Conservation (phyloP, 2,329 filamentous ascomycete species). For the Hawksworthiomyces lignivorus region DNA sequence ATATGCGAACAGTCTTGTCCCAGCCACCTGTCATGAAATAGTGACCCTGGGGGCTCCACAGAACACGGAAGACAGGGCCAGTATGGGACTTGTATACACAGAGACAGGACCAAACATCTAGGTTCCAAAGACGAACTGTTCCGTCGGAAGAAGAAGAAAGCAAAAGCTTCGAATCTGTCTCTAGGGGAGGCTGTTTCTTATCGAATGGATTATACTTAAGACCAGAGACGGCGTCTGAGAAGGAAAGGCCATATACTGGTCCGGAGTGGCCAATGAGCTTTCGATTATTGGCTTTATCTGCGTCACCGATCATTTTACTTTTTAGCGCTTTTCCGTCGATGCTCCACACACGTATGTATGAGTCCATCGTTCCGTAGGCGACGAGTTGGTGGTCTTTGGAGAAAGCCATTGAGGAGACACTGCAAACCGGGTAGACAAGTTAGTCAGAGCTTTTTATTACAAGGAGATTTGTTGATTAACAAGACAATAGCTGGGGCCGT, state of each 20-base stretch:
- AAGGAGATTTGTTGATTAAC: too few relatives aligned
- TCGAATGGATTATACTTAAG: constrained; percentile 43
- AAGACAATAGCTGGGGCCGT: too few relatives aligned
- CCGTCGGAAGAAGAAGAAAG: constrained; percentile 84
- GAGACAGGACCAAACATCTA: constrained; percentile 86
- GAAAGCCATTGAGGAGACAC: constrained; percentile 89
- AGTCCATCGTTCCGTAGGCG: constrained; percentile 84
- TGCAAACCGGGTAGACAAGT: too few relatives aligned
- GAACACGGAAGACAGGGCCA: constrained; percentile 78
- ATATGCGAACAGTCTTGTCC: constrained; percentile 84
- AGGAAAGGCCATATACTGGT: constrained; percentile 81
- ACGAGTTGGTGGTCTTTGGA: constrained; percentile 84
- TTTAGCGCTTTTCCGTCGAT: constrained; percentile 76
- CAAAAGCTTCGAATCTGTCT: constrained; percentile 62
- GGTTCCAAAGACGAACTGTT: constrained; percentile 83
- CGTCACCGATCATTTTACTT: constrained; percentile 53
- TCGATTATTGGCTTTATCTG: constrained; percentile 56
- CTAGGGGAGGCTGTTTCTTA: constrained; percentile 35
- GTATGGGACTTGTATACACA: constrained; percentile 93
- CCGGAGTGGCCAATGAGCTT: constrained; percentile 84
- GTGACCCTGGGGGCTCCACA: constrained; percentile 88
- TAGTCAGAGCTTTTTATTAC: too few relatives aligned
- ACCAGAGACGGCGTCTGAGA: constrained; percentile 63
- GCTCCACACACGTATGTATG: constrained; percentile 92
- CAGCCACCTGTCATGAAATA: constrained; percentile 86